phyloP scores from a whole-genome alignment of 2,329 filamentous ascomycete genomes.

The Colletotrichum chlorophyti region DNA sequence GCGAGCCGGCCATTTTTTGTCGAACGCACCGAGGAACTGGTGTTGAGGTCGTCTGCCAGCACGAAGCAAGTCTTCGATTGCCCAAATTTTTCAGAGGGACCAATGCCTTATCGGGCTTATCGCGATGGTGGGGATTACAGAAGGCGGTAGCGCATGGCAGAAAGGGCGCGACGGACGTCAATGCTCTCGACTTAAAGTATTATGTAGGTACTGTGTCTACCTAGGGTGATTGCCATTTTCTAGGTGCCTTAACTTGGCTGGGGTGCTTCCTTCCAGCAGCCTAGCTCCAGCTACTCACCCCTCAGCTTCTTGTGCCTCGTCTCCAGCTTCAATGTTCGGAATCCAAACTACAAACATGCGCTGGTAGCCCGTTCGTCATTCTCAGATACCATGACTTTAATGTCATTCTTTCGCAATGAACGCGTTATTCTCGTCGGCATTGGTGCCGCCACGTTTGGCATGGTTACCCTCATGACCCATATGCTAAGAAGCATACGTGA shows the following conservation, averaged over 20 bases:
- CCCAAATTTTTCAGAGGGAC: conserved; percentile 33
- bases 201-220: too few species aligned
- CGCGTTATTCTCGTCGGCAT: conserved; percentile 60
- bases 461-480: conserved; percentile 63
- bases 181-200: too few species aligned
- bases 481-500: conserved; percentile 67
- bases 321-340: not conserved
- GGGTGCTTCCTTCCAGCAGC: not conserved
- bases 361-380: not conserved
- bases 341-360: not conserved
- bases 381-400: conserved; percentile 29
- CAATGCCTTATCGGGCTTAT: conserved; percentile 37
- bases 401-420: conserved; percentile 54
- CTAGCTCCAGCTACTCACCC: not conserved
- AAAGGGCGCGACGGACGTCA: conserved; percentile 9
- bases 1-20: conserved; percentile 88
- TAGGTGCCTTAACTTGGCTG: too few species aligned
- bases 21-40: not conserved
- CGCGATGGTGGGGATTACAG: conserved; percentile 21
- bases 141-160: conserved; percentile 33
- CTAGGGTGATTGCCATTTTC: too few species aligned
- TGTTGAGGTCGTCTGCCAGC: conserved; percentile 9
- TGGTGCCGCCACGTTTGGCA: conserved; percentile 63
- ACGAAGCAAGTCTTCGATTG: not conserved
- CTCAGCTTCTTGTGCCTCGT: not conserved